Base-by-base conservation (phyloP, 768 basidiomycete genomes). In the Lentinula detonsa region DNA sequence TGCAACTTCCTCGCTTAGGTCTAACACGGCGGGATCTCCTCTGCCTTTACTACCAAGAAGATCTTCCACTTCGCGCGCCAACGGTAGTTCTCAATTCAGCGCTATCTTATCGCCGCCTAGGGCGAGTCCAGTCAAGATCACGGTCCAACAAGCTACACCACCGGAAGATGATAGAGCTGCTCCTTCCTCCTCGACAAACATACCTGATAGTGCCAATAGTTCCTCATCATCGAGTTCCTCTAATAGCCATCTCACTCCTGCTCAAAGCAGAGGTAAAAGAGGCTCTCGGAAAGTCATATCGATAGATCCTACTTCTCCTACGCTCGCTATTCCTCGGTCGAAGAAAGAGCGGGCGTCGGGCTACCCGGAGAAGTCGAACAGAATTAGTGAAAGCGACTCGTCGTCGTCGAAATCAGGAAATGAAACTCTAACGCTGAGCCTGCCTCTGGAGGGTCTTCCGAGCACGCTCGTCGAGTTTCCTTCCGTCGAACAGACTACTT, bases 11-110 rank as follows among this genome's bases (percentile, higher is more conserved):
- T 59, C 48, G 45, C 57, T 59, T 35, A 73, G 74, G 61, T 73
- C 83, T 45, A 89, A 86, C 70, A 71, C 77, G 34, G 85, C 88
- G 35, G 79, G 82, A 2, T 74, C 75, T 7, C 81, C 87, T 59
- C 80, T 88, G n/a, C 87, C 87, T 15, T 75, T 81, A 55, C 77
- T 89, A 57, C 85, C 89, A 40, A 81, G 86, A 57, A 76, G 86
- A 52, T 68, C 75, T 4, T 71, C 68, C 37, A 64, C 63, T 65
- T 65, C 66, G 65, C 71, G 71, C 65, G 51, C 71, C 62, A 68
- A 58, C 59, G 61, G 63, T 64, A 57, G 59, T 61, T 59, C 62
- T 7, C 70, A 67, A 16, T 54, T 9, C 34, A 51, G 35, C 18
- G 57, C 45, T 35, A 35, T 59, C 33, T 18, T 37, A 11, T 42